Conservation (phyloP, 305 asterid genomes). For the Salvia sclarea region DNA sequence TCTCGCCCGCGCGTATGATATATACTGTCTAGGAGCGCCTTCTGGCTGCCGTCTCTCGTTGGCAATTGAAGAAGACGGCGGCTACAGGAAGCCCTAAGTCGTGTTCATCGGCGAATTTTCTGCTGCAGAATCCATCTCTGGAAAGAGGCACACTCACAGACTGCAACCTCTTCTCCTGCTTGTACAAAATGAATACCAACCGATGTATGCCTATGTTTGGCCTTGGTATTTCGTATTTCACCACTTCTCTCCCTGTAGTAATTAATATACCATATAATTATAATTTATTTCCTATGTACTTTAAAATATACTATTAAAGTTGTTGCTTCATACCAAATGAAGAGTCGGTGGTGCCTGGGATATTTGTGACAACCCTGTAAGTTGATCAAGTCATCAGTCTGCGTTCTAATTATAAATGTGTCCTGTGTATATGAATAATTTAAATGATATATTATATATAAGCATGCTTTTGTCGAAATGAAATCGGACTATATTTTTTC, state of each 20-base stretch:
- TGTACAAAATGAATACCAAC: conserved; percentile 61
- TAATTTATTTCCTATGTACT: too few species aligned
- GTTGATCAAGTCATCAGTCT: background rate
- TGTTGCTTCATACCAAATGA: conserved; percentile 55
- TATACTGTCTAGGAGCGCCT: conserved; percentile 33
- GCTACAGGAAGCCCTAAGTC: conserved; percentile 69
- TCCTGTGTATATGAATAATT: too few species aligned
- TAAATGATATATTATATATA: too few species aligned
- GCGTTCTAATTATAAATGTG: background rate
- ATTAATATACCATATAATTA: background rate
- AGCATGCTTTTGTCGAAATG: too few species aligned
- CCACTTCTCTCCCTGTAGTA: conserved; percentile 59
- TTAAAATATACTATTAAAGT: too few species aligned
- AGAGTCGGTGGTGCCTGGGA: conserved; percentile 81
- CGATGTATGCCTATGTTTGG: conserved; percentile 84
- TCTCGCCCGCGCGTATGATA: background rate
- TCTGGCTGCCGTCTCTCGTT: conserved; percentile 77
- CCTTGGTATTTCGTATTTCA: conserved; percentile 70
- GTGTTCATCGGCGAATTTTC: conserved; percentile 56
- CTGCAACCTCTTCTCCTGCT: conserved; percentile 54
- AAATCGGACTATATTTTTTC: too few species aligned
- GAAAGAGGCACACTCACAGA: conserved; percentile 31
- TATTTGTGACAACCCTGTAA: conserved; percentile 70
- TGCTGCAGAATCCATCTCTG: conserved; percentile 56
- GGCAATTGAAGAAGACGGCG: conserved; percentile 81